Conservation (phyloP, 1,284 basidiomycete species). For the Veloporphyrellus conicus region DNA sequence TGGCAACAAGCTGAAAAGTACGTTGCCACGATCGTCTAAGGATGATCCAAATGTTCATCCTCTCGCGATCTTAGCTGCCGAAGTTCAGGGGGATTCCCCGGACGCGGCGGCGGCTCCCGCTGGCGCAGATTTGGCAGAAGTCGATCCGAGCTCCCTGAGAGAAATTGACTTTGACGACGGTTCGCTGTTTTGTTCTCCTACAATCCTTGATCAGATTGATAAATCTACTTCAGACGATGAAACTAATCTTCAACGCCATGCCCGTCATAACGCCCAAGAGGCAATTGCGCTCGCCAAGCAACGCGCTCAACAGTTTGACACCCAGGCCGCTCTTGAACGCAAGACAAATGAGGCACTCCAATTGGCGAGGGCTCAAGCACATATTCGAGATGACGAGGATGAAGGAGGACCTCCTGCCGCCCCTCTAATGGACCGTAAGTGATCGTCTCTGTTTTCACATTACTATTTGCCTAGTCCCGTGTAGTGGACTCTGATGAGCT, state of each 20-base stretch:
- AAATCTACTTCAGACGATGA: constrained; percentile 60
- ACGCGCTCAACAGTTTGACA: constrained; percentile 84
- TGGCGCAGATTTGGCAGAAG: constrained; percentile 56
- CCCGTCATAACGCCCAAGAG: constrained; percentile 85
- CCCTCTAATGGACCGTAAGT: constrained; percentile 67
- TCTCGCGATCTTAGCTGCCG: constrained; percentile 57
- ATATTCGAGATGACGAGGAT: constrained; percentile 48
- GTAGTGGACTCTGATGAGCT: constrained; percentile 93
- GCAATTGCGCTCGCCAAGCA: constrained; percentile 80
- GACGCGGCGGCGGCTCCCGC: constrained; percentile 43
- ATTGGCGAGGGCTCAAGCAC: constrained; percentile 62
- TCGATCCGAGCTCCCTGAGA: constrained; percentile 51
- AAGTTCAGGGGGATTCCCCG: constrained; percentile 76
- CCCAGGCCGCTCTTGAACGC: constrained; percentile 72
- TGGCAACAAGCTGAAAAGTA: constrained; percentile 96
- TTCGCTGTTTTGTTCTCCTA: constrained; percentile 33
- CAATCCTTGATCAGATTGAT: constrained; percentile 1
- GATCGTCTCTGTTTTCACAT: neutral
- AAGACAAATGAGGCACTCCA: constrained; percentile 74
- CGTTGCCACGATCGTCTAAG: constrained; percentile 29
- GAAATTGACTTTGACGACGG: constrained; percentile 96
- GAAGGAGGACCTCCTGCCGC: constrained; percentile 30
- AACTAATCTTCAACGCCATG: constrained; percentile 86
- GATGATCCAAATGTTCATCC: constrained; percentile 18
- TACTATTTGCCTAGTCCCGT: constrained; percentile 3